Conservation (phyloP, 139 green algal genomes). For the Cymbomonas tetramitiformis region DNA sequence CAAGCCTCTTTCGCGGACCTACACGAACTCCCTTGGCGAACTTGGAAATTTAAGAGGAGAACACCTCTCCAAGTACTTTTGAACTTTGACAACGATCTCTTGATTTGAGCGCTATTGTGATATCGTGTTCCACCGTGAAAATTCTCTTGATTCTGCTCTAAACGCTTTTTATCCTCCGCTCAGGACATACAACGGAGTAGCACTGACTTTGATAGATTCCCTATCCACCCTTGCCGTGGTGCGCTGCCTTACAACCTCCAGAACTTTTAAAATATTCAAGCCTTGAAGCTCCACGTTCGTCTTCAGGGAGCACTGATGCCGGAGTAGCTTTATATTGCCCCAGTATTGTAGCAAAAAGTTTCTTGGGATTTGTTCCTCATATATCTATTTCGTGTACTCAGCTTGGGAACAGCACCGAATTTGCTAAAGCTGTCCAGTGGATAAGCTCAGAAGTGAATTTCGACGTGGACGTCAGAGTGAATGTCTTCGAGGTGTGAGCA, state of each 20-base stretch:
- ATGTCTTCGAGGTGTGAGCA: constrained; percentile 40
- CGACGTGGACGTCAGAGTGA: constrained; percentile 28
- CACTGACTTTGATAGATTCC: constrained; percentile 31
- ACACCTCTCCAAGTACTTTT: background rate
- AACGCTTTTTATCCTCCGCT: too few species aligned
- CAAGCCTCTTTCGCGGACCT: constrained; percentile 14
- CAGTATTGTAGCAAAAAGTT: too few species aligned
- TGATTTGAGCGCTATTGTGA: too few species aligned
- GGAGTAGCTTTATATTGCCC: too few species aligned
- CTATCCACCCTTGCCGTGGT: constrained; percentile 30
- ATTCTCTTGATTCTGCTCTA: too few species aligned
- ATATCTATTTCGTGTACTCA: background rate
- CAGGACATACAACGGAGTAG: too few species aligned
- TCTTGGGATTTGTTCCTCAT: too few species aligned
- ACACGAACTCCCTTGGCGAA: constrained; percentile 20
- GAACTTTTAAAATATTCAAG: too few species aligned
- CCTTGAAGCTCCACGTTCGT: too few species aligned
- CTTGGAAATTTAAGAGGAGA: background rate
- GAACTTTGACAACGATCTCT: too few species aligned
- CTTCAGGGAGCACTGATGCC: too few species aligned
- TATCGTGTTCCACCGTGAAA: too few species aligned
- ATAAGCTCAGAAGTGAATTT: constrained; percentile 17
- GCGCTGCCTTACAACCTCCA: background rate
- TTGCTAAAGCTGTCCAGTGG: constrained; percentile 16
- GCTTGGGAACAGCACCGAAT: constrained; percentile 17